Conservation (phyloP, 2,329 filamentous ascomycete genomes). For the Zasmidium cellare region DNA sequence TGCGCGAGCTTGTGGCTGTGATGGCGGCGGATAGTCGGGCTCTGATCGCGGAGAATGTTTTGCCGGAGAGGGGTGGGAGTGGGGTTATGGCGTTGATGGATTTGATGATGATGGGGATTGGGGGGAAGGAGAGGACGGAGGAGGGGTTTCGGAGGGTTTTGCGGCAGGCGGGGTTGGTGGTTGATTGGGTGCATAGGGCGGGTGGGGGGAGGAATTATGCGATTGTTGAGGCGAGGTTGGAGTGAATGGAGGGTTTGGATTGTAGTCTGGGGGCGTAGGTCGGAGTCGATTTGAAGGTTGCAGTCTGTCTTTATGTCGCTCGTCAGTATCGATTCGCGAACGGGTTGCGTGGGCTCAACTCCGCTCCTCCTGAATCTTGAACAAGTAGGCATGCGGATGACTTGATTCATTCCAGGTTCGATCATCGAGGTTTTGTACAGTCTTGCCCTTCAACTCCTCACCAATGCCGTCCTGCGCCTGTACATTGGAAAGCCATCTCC, state of each 20-base stretch:
- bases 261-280: too few species aligned
- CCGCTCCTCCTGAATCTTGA: too few species aligned
- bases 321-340: too few species aligned
- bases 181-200: background rate
- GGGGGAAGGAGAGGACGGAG: background rate
- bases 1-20: background rate
- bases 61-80: background rate
- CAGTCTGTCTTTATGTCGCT: too few species aligned
- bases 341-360: too few species aligned
- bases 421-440: background rate
- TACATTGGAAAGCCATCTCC: background rate
- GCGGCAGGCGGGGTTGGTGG: background rate
- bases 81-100: background rate
- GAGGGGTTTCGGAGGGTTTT: background rate
- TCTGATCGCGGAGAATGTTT: background rate
- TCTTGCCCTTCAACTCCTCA: background rate
- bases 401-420: too few species aligned
- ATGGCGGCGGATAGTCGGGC: background rate
- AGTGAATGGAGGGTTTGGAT: background rate
- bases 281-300: too few species aligned
- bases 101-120: background rate
- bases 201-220: background rate
- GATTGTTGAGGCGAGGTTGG: background rate
- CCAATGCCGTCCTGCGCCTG: too few species aligned
- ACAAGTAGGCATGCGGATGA: too few species aligned